Base-by-base conservation (phyloP, 495 filamentous ascomycete genomes). In the Parathielavia appendiculata region DNA sequence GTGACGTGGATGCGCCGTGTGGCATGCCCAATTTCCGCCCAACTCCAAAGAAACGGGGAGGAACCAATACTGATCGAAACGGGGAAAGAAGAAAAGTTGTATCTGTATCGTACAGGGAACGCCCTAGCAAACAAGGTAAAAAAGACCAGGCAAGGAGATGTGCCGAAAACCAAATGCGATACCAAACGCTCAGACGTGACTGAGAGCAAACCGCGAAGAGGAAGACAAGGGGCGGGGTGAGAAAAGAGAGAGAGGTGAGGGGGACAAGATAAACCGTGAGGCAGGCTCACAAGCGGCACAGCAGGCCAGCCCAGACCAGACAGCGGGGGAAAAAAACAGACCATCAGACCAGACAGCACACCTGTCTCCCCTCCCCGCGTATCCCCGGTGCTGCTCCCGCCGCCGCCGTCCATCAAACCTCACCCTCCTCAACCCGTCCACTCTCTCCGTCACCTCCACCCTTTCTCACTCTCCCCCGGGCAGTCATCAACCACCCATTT, bases 1-100 rank as follows among this genome's bases (percentile, higher is more conserved):
- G 16, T 23, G n/a, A 45, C 34, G 49, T 50, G 43, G 14, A 48
- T 62, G 51, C 58, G 63, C 59, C 59, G 61, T n/a, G 61, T 59
- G 54, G 57, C 53, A 57, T 60, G 20, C 54, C 58, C 54, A 23
- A 26, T 40, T 41, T 48, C 44, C 55, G 20, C 26, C 26, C 43
- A 59, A 63, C 61, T 63, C 58, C 44, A n/a, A 57, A 57, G 53
- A 60, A 54, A 62, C 47, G 47, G 41, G 58, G 35, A 58, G 40
- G 47, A 38, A 14, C 45, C 35, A 59, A 39, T 45, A 54, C 17
- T 19, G 38, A 43, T 43, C 13, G 14, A 17, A 36, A n/a, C n/a
- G 9, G 16, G n/a, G 17, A 14, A 43, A 17, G 17, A 26, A 43
- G 17, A 26, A 10, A 39, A 48, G 22, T 48, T 30, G 35, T 53